Evolutionary conservation across 805 yeast genomes (phyloP), one percentile per base, ranked within the genome.

Genomic region (Kuraishia hungarica): DNA sequence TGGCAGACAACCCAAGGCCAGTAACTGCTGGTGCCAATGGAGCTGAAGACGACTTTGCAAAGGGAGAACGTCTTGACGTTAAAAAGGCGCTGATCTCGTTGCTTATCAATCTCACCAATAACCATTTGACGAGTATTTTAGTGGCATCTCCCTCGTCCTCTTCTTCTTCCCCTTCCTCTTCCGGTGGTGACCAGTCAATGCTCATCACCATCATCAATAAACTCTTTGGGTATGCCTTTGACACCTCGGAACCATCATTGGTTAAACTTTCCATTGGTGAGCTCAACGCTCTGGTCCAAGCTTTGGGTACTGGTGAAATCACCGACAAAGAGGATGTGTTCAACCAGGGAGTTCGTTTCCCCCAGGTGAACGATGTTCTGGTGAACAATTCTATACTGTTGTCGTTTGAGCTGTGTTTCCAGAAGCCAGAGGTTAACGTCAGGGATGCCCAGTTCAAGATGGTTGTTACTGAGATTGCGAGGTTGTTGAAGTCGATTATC

Each of bases 391-490:
- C 83, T 26, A 78, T 91, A 2, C 79, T 85, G 52, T 71, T 89
- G 54, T 76, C 85, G 39, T 87, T 90, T 72, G 92, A 89, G 67
- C 73, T 90, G 51, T 89, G 96, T n/a, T 84, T 89, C 66, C 84
- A 86, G 61, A 79, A 84, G 39, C 78, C 79, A 35, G 78, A 76
- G 43, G 84, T 86, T 62, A 81, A 86, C 63, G 72, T 84, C 52
- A 81, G 82, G 59, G 97, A 91, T 67, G 96, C 96, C 3, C 92
- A 89, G 65, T 81, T 80, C 60, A 78, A 93, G 63, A 77, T 88
- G 46, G 84, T 90, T 1, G 81, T 83, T 60, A 58, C 67, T 48
- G 99, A 93, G 64, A 74, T 89, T 15, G 82, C 94, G 1, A 73
- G 81, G 50, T 71, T 90, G 22, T 79, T 92, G 65, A 86, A 82